Conservation (phyloP, 1,284 basidiomycete genomes). For the Amylostereum areolatum region DNA sequence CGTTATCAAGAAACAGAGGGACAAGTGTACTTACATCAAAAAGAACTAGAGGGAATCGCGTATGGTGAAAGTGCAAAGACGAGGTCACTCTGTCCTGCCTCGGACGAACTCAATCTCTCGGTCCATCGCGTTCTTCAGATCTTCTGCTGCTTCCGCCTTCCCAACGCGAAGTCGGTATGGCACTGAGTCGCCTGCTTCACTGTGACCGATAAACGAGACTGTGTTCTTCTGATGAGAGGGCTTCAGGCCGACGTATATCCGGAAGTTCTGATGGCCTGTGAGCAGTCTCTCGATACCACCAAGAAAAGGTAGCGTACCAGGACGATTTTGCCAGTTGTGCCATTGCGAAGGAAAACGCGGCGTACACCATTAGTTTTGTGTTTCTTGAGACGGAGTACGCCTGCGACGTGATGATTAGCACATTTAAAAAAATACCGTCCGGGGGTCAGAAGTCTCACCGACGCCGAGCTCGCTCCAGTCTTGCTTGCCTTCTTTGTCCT, state of each 20-base stretch:
- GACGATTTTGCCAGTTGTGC: slow-evolving; percentile 63
- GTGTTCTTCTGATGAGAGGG: slow-evolving; percentile 43
- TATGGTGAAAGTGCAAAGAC: too few relatives aligned
- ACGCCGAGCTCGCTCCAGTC: slow-evolving; percentile 59
- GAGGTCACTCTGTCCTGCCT: slow-evolving; percentile 7
- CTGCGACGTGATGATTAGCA: slow-evolving; percentile 26
- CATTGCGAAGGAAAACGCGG: slow-evolving; percentile 63
- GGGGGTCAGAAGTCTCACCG: slow-evolving; percentile 30
- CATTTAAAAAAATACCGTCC: not conserved
- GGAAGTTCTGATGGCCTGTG: slow-evolving; percentile 52
- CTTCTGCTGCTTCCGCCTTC: slow-evolving; percentile 53
- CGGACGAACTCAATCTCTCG: slow-evolving; percentile 52
- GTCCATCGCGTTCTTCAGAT: slow-evolving; percentile 55
- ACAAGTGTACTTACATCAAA: too few relatives aligned
- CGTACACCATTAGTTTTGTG: slow-evolving; percentile 53
- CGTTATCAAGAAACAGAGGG: too few relatives aligned
- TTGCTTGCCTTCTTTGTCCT: slow-evolving; percentile 38
- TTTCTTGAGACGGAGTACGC: slow-evolving; percentile 63
- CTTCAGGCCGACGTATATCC: slow-evolving; percentile 48
- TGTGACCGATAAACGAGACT: slow-evolving; percentile 66
- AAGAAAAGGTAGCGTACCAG: slow-evolving; percentile 39
- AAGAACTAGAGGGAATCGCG: too few relatives aligned
- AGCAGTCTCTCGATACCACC: slow-evolving; percentile 3
- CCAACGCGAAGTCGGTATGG: slow-evolving; percentile 62
- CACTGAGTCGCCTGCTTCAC: slow-evolving; percentile 43